A percentile compares a stretch with the other conserved stretches of the same genome.
Evolutionary conservation across 148 eudicot species (phyloP).

Genomic region (Cornus controversa): DNA sequence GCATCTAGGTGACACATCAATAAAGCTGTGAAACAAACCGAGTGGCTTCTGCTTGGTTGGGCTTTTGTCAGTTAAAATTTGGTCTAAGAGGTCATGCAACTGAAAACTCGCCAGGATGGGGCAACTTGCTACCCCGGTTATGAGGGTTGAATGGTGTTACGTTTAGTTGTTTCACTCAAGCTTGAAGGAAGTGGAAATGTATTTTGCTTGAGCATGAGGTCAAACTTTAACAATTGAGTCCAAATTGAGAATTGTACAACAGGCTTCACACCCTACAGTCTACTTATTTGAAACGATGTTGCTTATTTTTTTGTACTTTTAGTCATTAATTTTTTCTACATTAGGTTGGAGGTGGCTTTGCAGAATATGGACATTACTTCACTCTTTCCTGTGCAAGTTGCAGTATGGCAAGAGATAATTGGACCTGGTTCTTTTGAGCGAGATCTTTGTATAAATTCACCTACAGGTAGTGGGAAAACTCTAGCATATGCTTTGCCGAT

Average conservation of each 20-base stretch:
- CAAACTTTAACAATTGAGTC: not conserved
- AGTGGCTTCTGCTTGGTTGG: no score
- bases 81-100: no score
- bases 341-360: slow-evolving; percentile 72
- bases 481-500: slow-evolving; percentile 88
- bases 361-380: slow-evolving; percentile 58
- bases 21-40: no score
- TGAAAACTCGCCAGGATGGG: not conserved
- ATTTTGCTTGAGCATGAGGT: not conserved
- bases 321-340: slow-evolving; percentile 7
- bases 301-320: slow-evolving; percentile 1
- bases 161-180: not conserved
- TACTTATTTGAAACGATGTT: not conserved
- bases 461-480: slow-evolving; percentile 96
- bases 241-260: slow-evolving; percentile 7
- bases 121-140: not conserved
- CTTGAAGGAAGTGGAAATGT: not conserved
- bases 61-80: no score
- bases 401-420: slow-evolving; percentile 93
- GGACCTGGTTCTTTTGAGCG: slow-evolving; percentile 95
- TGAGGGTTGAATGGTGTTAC: not conserved
- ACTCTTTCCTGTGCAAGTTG: slow-evolving; percentile 88
- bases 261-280: not conserved
- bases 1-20: no score
- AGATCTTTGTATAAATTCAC: slow-evolving; percentile 88